Conservation (phyloP, 257 asterid genomes). For the Penstemon eatonii region DNA sequence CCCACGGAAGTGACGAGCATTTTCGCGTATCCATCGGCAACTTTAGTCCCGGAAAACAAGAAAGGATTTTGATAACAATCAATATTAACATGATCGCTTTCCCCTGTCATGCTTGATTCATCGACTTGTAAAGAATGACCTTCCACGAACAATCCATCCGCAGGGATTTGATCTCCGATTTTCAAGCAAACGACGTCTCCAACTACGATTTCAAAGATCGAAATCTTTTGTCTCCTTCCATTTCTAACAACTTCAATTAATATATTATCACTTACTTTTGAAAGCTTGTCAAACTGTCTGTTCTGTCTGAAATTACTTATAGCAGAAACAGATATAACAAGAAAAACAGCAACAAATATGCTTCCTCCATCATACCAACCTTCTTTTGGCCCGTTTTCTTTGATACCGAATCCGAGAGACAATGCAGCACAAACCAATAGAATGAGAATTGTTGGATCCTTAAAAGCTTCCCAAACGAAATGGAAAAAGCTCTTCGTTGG, state of each 20-base stretch:
- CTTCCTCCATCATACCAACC: slow-evolving; percentile 33
- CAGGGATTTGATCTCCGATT: slow-evolving; percentile 35
- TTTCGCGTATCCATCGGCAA: slow-evolving; percentile 24
- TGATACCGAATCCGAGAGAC: slow-evolving; percentile 19
- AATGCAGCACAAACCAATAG: slow-evolving; percentile 22
- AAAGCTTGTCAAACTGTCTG: slow-evolving; percentile 15
- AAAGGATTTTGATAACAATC: slow-evolving; percentile 27
- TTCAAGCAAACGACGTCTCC: slow-evolving; percentile 34
- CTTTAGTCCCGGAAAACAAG: slow-evolving; percentile 28
- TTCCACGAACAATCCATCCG: slow-evolving; percentile 34
- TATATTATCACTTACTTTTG: background rate
- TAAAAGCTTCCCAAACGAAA: slow-evolving; percentile 4
- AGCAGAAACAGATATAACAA: background rate
- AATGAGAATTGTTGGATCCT: slow-evolving; percentile 2
- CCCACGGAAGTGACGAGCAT: slow-evolving; percentile 41
- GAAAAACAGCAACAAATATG: slow-evolving; percentile 21
- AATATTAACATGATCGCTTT: slow-evolving; percentile 23
- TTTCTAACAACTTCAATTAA: slow-evolving; percentile 18
- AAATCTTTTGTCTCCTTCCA: slow-evolving; percentile 23
- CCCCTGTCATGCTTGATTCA: slow-evolving; percentile 39
- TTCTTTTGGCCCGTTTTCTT: slow-evolving; percentile 15
- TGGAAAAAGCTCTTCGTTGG: background rate
- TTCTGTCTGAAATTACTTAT: slow-evolving; percentile 5
- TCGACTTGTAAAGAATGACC: slow-evolving; percentile 34
- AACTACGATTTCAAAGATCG: slow-evolving; percentile 30